Evolutionary conservation across 352 stramenopile species (phyloP), one percentile per base, ranked within the genome.

Genomic region (Globisporangium sylvaticum): DNA sequence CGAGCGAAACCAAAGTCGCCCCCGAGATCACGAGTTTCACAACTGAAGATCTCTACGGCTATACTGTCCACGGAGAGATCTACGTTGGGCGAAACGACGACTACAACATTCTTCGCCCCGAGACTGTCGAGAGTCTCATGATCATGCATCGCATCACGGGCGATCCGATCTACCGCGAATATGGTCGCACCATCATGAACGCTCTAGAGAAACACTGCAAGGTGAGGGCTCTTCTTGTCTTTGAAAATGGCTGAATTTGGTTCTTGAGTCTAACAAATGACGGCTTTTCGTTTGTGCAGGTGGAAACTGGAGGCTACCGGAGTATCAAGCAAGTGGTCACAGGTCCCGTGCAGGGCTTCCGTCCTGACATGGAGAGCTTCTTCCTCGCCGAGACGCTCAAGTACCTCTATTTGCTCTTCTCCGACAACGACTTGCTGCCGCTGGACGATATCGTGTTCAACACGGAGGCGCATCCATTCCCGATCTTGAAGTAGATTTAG

Each of bases 321-420:
- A 81, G 73, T 10, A 81, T 91, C 14, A 55, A 66, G 15, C 68
- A 89, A 69, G 88, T 97, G 10, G 81, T 75, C 64, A 39, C 68
- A 8, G 71, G 71, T 14, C 53, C 64, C 6, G 60, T 65, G n/a
- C 58, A 62, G 25, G 75, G 70, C 12, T 74, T 78, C n/a, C 62
- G 69, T 1, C 62, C 55, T 5, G 71, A 76, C 0, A 96, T 97
- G 87, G 85, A 95, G 48, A 97, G 84, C 29, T 97, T 92, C 58
- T 97, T 97, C 71, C 55, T 97, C 50, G 88, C 83, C n/a, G 90
- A 98, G 78, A 98, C 92, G 44, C 77, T 97, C 69, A 98, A 98
- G 74, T 98, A 97, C 67, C 77, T 98, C 14, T 97, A 92, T 62
- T 65, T 97, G 66, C 78, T 97, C 31, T 97, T 97, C 69, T 87